A percentile compares a stretch with the other conserved stretches of the same genome.
Evolutionary conservation across 2,329 filamentous ascomycete genomes (phyloP).

Genomic region (Zymoseptoria ardabiliae): DNA sequence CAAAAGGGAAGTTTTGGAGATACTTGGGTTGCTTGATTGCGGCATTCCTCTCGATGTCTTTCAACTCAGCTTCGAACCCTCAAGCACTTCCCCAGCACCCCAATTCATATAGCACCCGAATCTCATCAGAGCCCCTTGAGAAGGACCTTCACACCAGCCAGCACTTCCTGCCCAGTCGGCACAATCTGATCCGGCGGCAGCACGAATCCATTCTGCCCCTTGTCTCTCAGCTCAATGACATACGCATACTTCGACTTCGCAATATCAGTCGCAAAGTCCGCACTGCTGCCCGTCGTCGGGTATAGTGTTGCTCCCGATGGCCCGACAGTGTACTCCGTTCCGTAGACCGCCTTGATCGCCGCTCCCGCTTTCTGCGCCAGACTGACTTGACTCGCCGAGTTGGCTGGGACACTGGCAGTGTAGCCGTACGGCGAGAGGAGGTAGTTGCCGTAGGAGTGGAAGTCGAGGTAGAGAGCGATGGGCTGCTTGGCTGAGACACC

Average conservation of each 20-base stretch:
- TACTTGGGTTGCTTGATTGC: not conserved
- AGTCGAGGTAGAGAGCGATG: slow-evolving; percentile 57
- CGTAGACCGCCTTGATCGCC: slow-evolving; percentile 51
- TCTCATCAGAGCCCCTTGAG: not conserved
- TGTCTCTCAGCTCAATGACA: slow-evolving; percentile 46
- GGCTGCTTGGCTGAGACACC: slow-evolving; percentile 41
- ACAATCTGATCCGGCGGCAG: slow-evolving; percentile 44
- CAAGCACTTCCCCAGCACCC: not conserved
- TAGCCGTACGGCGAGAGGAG: slow-evolving; percentile 55
- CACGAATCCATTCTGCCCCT: slow-evolving; percentile 43
- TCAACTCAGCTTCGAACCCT: not conserved
- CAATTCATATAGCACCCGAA: not conserved
- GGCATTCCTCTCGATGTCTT: not conserved
- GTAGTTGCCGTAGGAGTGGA: slow-evolving; percentile 57
- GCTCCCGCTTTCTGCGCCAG: slow-evolving; percentile 45
- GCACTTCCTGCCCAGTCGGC: slow-evolving; percentile 42
- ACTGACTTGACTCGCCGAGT: slow-evolving; percentile 44
- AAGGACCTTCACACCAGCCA: slow-evolving; percentile 32
- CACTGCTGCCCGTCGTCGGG: slow-evolving; percentile 42
- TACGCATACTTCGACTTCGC: slow-evolving; percentile 39
- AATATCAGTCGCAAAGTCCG: slow-evolving; percentile 40
- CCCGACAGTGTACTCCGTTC: slow-evolving; percentile 36
- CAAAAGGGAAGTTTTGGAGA: not conserved
- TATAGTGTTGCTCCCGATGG: slow-evolving; percentile 51
- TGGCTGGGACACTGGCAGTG: slow-evolving; percentile 43